These are phyloP conservation scores for Helotiales sp. DNA, from an alignment of 2,329 filamentous ascomycete species.

Conservation along the genomic window DNA sequence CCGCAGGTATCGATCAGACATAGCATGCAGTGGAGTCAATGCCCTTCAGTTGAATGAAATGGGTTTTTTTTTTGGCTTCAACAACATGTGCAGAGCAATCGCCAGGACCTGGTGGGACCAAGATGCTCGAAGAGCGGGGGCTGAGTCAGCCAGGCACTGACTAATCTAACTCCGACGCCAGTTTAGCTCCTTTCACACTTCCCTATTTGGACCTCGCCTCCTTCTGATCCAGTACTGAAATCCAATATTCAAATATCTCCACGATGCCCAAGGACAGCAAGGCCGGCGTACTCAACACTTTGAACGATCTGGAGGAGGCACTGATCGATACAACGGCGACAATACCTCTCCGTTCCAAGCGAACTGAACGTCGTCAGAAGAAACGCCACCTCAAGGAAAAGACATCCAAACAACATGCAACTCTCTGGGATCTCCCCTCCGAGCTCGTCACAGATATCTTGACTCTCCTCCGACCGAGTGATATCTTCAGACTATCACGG, in stretches of 20 bases:
- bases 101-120: no score
- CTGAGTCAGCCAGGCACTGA: background rate
- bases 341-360: conserved; percentile 56
- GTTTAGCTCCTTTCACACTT: background rate
- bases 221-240: background rate
- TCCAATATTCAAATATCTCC: background rate
- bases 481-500: conserved; percentile 53
- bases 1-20: no score
- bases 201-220: background rate
- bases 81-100: no score
- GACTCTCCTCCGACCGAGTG: conserved; percentile 53
- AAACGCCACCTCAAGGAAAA: conserved; percentile 50
- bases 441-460: conserved; percentile 58
- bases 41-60: no score
- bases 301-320: conserved; percentile 43
- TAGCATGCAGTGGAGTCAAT: no score
- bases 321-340: conserved; percentile 56
- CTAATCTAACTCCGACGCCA: background rate
- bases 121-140: background rate
- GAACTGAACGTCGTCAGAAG: conserved; percentile 53
- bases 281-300: background rate
- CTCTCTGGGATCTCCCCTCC: conserved; percentile 55
- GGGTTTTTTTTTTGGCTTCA: no score
- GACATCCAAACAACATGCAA: conserved; percentile 39
- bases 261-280: conserved; percentile 5